Percentiles rank a stretch among this genome's conserved stretches.
Conservation (phyloP, 495 filamentous ascomycete species). For the Neurospora africana region DNA sequence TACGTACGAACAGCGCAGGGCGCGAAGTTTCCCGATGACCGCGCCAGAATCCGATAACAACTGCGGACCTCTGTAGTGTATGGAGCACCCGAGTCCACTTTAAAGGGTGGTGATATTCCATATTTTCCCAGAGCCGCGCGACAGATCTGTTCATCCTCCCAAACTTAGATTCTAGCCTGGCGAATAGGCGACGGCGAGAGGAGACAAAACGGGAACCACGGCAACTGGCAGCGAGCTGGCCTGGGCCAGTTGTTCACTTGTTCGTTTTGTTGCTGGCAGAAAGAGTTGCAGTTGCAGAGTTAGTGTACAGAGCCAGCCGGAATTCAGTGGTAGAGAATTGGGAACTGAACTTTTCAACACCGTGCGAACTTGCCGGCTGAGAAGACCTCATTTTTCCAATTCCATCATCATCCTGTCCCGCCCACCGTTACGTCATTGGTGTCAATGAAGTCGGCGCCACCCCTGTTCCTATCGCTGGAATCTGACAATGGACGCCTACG, state of each 20-base stretch:
- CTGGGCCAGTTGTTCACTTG: neutral
- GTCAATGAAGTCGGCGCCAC: slow-evolving; percentile 10
- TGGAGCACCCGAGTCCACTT: neutral
- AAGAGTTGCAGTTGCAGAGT: neutral
- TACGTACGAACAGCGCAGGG: neutral
- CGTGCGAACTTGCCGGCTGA: slow-evolving; percentile 10
- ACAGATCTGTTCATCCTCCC: neutral
- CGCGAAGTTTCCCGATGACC: neutral
- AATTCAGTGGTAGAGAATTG: neutral
- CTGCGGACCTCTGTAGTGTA: neutral
- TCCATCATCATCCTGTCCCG: slow-evolving; percentile 10
- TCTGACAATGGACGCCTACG: neutral
- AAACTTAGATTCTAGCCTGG: neutral
- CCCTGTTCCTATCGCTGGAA: slow-evolving; percentile 3
- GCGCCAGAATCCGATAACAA: neutral
- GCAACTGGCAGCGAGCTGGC: neutral
- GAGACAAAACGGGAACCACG: neutral
- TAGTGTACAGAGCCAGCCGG: neutral
- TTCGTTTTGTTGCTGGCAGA: neutral
- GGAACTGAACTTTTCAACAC: slow-evolving; percentile 14
- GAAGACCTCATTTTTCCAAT: slow-evolving; percentile 11
- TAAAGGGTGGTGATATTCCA: neutral
- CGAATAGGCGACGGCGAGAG: neutral
- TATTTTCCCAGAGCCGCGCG: neutral
- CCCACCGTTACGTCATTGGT: slow-evolving; percentile 25